Percentiles rank a stretch among this genome's conserved stretches.
phyloP scores from a whole-genome alignment of 1,284 basidiomycete species.

The Takashimella tepidaria region DNA sequence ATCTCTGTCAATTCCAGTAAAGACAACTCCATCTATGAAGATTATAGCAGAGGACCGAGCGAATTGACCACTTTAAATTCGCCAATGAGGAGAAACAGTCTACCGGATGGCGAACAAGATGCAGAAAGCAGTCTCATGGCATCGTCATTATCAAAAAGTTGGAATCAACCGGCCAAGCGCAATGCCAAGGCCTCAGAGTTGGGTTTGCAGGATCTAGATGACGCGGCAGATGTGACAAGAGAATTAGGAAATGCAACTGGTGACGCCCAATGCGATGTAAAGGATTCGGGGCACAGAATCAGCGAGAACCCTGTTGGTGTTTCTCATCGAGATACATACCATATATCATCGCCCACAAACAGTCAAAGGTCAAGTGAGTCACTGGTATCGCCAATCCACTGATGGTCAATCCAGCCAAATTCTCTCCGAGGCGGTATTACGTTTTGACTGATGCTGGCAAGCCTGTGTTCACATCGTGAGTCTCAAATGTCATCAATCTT shows the following conservation, averaged over 20 bases:
- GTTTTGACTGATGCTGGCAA: constrained; percentile 92
- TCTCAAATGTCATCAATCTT: constrained; percentile 9
- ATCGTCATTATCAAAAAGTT: background rate
- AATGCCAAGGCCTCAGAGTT: constrained; percentile 17
- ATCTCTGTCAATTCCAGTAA: background rate
- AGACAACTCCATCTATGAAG: background rate
- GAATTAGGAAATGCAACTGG: constrained; percentile 10
- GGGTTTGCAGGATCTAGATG: constrained; percentile 5
- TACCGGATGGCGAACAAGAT: background rate
- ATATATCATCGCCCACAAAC: too few species aligned
- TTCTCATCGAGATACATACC: too few species aligned
- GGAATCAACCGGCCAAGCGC: constrained; percentile 13
- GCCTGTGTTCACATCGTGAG: constrained; percentile 78
- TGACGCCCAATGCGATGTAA: constrained; percentile 9
- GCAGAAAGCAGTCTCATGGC: background rate
- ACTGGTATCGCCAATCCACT: background rate
- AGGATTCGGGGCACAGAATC: constrained; percentile 9
- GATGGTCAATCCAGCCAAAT: constrained; percentile 2
- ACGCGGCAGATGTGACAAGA: constrained; percentile 8
- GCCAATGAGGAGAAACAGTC: background rate
- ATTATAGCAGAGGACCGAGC: background rate
- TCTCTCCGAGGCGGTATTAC: constrained; percentile 65
- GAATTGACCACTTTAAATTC: background rate
- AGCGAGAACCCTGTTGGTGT: too few species aligned
- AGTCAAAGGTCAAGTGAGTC: constrained; percentile 10